Evolutionary conservation across 1,284 basidiomycete species (phyloP), one percentile per base, ranked within the genome.

Genomic region (Neonothopanus nambi): DNA sequence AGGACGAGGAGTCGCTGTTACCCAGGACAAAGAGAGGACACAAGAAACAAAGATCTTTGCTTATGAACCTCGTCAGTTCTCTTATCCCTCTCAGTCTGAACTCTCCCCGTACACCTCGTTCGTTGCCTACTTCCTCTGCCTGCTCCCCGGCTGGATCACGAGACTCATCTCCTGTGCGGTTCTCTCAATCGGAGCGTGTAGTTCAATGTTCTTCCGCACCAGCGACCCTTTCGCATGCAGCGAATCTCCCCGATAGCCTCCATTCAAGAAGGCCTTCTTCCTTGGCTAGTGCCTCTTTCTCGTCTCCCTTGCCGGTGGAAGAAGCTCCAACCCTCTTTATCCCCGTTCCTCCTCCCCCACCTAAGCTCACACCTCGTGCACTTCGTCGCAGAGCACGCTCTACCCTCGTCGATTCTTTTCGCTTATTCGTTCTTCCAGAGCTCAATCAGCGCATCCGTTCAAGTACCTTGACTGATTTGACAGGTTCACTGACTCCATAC

Each of bases 381-480:
- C 78, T 90, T 53, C 82, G 89, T 26, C 75, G 80, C 47, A 79
- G 81, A 54, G 91, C 91, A 2, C 85, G 91, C 30, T 87, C 89
- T 8, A 72, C 80, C 3, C 78, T 94, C 11, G 80, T 93, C 13
- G 89, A 94, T 63, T 78, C 84, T 3, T 93, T 86, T 66, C 79
- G 90, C 17, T 78, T 78, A 18, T 80, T 84, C 64, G 81, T 92
- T 24, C 65, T 91, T 21, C 71, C 80, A 24, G 76, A 77, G 56
- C 70, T 81, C 56, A 39, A 33, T 12, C 24, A 18, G 8, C 47
- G 59, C n/a, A 48, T 61, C 12, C 53, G 58, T 11, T 36, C 58
- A 11, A 20, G 28, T 42, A n/a, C 41, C 13, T 21, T 38, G 24
- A n/a, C 20, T 23, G 36, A 40, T 51, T 26, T 23, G n/a, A 17